Percentiles rank a stretch among this genome's conserved stretches.
Conservation (phyloP, 83 land plant genomes). For the Thuja plicata region DNA sequence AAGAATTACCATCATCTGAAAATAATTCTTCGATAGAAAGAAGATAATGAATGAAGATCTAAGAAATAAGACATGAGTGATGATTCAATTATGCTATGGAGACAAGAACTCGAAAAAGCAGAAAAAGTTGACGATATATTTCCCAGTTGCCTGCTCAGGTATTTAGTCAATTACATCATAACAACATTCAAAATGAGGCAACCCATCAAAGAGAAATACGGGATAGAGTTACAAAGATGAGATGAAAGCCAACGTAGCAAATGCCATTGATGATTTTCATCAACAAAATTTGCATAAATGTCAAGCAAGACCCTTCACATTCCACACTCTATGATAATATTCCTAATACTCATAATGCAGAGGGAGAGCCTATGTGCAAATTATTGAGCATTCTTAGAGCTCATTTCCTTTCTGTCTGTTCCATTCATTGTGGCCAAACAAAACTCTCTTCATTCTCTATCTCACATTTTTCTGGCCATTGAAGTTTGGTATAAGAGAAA, state of each 20-base stretch:
- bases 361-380: too few species aligned
- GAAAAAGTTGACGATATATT: background rate
- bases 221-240: background rate
- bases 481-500: too few species aligned
- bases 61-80: background rate
- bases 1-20: background rate
- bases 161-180: background rate
- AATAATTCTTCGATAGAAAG: background rate
- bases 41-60: background rate
- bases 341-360: background rate
- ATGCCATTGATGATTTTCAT: background rate
- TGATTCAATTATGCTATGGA: background rate
- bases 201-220: background rate
- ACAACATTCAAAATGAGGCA: background rate
- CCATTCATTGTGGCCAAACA: background rate
- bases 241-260: background rate
- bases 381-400: background rate
- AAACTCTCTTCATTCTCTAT: background rate
- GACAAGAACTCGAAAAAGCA: background rate
- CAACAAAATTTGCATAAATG: background rate
- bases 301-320: background rate
- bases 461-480: background rate
- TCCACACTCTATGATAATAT: background rate
- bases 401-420: background rate
- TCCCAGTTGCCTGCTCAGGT: background rate